Evolutionary conservation across 495 filamentous ascomycete genomes (phyloP).

Genomic region (Penicillium malachiteum): DNA sequence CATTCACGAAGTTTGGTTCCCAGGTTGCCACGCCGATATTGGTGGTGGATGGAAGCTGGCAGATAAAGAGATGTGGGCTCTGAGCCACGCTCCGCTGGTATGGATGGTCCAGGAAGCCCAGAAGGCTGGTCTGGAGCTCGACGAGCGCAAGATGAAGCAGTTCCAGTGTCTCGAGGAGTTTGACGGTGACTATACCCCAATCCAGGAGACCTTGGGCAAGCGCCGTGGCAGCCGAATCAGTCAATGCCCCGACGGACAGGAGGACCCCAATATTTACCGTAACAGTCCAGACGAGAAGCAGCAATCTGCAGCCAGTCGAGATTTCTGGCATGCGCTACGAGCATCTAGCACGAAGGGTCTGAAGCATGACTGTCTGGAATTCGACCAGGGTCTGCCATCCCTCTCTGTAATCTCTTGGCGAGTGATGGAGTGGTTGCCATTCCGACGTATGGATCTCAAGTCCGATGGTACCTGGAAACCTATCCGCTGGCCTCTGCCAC

Average conservation of each 20-base stretch:
- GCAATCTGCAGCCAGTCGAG: slow-evolving; percentile 31
- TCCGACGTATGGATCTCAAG: slow-evolving; percentile 78
- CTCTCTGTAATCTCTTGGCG: slow-evolving; percentile 70
- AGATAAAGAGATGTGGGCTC: slow-evolving; percentile 53
- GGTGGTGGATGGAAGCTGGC: slow-evolving; percentile 78
- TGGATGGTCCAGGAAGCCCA: slow-evolving; percentile 86
- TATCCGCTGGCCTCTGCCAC: slow-evolving; percentile 76
- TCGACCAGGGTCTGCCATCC: slow-evolving; percentile 58
- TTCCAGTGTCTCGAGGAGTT: slow-evolving; percentile 61
- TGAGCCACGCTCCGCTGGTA: slow-evolving; percentile 73
- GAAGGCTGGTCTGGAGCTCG: slow-evolving; percentile 69
- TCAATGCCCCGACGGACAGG: slow-evolving; percentile 16
- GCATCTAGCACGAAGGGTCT: slow-evolving; percentile 57
- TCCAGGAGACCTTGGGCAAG: slow-evolving; percentile 41
- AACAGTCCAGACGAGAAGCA: slow-evolving; percentile 25
- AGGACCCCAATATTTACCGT: slow-evolving; percentile 21
- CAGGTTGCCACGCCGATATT: slow-evolving; percentile 78
- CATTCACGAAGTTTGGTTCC: slow-evolving; percentile 83
- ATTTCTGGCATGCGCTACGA: slow-evolving; percentile 58
- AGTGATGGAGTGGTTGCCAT: slow-evolving; percentile 82
- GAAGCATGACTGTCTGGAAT: slow-evolving; percentile 75
- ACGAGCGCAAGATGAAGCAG: slow-evolving; percentile 63
- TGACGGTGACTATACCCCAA: slow-evolving; percentile 42
- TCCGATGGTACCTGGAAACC: slow-evolving; percentile 76
- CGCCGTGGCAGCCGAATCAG: slow-evolving; percentile 20